A percentile compares a stretch with the other conserved stretches of the same genome.
Conservation (phyloP, 2,329 filamentous ascomycete species). For the Fusarium oligoseptatum region DNA sequence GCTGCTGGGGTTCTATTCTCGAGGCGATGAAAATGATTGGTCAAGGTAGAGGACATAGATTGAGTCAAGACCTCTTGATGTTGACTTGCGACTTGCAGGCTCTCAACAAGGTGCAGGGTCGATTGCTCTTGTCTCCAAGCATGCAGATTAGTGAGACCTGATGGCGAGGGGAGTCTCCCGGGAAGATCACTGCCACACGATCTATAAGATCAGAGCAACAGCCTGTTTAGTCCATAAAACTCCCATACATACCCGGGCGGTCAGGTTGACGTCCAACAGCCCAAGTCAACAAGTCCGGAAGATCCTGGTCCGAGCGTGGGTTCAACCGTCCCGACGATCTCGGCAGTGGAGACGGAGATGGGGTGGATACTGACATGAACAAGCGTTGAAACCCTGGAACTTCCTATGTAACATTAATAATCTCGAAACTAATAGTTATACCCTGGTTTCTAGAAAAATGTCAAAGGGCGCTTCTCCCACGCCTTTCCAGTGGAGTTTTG, state of each 20-base stretch:
- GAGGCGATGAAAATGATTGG: neutral
- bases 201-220: too few species aligned
- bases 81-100: too few species aligned
- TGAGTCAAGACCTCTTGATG: too few species aligned
- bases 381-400: neutral
- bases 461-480: neutral
- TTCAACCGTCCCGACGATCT: neutral
- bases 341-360: neutral
- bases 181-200: too few species aligned
- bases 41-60: neutral
- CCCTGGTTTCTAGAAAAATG: neutral
- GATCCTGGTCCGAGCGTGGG: neutral
- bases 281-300: neutral
- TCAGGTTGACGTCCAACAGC: neutral
- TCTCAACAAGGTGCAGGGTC: too few species aligned
- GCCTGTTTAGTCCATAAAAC: too few species aligned
- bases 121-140: too few species aligned
- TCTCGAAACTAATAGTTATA: neutral
- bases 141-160: too few species aligned
- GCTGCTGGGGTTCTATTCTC: neutral
- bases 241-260: too few species aligned
- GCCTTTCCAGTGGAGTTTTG: neutral
- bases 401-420: neutral
- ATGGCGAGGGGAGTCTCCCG: too few species aligned
- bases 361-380: neutral